Evolutionary conservation across 768 basidiomycete genomes (phyloP), one percentile per base, ranked within the genome.

Genomic region (Clitopilus hobsonii): DNA sequence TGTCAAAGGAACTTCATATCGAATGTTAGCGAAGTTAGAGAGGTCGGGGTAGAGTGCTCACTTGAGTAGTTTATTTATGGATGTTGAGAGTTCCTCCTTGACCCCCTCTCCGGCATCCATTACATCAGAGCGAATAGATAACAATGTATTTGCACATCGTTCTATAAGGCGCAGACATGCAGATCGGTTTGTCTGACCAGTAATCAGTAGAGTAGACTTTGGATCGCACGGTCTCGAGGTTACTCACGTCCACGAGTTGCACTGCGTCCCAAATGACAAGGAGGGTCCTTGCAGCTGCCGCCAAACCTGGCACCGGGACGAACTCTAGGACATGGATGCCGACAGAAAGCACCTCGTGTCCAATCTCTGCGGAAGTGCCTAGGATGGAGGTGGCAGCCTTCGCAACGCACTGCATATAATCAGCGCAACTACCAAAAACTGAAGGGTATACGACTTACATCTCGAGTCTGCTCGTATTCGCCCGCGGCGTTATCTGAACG

Each of bases 121-220:
- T 1, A 90, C 74, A 54, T 89, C 87, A 27, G 80, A 76, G 0
- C 82, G 76, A 5, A 91, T 78, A 10, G 80, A 78, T n/a, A 84
- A 67, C 2, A 91, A 74, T 16, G 86, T 78, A 13, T 81, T 81
- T 0, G 89, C 89, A 57, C 88, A 89, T 24, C 87, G 81, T 60
- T 88, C 83, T 0, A 86, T 87, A 6, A 91, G 74, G 8, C 87
- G 83, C 25, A 91, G 73, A 60, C 86, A 88, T 1, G 81, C 79
- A 11, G 85, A 69, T 16, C 85, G 76, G 57, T 91, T 89, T 58
- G 80, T 81, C 89, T 91, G n/a, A n/a, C n/a, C n/a, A n/a, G n/a
- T n/a, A n/a, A n/a, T n/a, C n/a, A n/a, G n/a, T n/a, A n/a, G n/a
- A n/a, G n/a, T n/a, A n/a, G n/a, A n/a, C n/a, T n/a, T n/a, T n/a